These are phyloP conservation scores for Galerina marginata DNA, from an alignment of 768 basidiomycete species.

Conservation along the genomic window DNA sequence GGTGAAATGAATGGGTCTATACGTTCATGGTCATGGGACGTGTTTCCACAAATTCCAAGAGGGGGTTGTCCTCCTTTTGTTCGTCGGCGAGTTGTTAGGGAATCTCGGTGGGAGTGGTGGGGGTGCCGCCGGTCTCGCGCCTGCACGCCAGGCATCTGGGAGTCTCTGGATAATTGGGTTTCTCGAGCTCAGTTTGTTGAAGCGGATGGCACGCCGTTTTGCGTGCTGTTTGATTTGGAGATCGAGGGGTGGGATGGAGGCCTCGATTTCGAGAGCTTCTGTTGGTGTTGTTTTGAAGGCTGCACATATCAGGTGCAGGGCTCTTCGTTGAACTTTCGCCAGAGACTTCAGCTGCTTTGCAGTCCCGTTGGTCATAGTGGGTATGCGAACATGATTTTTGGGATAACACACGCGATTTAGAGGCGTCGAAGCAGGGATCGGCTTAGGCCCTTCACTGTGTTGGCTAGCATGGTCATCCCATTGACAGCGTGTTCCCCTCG, in stretches of 20 bases:
- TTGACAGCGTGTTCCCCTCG: slow-evolving; percentile 30
- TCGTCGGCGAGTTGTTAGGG: slow-evolving; percentile 5
- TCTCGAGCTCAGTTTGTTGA: slow-evolving; percentile 27
- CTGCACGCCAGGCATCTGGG: slow-evolving; percentile 17
- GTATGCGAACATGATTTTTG: slow-evolving; percentile 38
- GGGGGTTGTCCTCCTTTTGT: slow-evolving; percentile 16
- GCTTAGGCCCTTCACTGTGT: slow-evolving; percentile 38
- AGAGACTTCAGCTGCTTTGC: slow-evolving; percentile 28
- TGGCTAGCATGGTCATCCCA: slow-evolving; percentile 35
- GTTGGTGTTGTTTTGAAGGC: slow-evolving; percentile 39
- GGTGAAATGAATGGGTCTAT: slow-evolving; percentile 25
- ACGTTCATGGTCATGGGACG: slow-evolving; percentile 18
- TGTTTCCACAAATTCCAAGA: slow-evolving; percentile 11
- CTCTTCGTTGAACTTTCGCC: slow-evolving; percentile 32
- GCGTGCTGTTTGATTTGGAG: slow-evolving; percentile 16
- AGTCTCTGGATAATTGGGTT: slow-evolving; percentile 28
- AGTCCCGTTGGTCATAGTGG: slow-evolving; percentile 38
- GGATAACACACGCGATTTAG: slow-evolving; percentile 34
- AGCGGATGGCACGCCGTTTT: slow-evolving; percentile 21
- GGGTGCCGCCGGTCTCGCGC: slow-evolving; percentile 7
- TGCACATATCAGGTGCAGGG: slow-evolving; percentile 35
- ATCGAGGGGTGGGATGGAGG: slow-evolving; percentile 35
- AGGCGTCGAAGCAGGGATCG: slow-evolving; percentile 32
- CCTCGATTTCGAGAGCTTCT: slow-evolving; percentile 36
- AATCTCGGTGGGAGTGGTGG: slow-evolving; percentile 24